Conservation (phyloP, 2,329 filamentous ascomycete genomes). For the Aspergillus terreus region DNA sequence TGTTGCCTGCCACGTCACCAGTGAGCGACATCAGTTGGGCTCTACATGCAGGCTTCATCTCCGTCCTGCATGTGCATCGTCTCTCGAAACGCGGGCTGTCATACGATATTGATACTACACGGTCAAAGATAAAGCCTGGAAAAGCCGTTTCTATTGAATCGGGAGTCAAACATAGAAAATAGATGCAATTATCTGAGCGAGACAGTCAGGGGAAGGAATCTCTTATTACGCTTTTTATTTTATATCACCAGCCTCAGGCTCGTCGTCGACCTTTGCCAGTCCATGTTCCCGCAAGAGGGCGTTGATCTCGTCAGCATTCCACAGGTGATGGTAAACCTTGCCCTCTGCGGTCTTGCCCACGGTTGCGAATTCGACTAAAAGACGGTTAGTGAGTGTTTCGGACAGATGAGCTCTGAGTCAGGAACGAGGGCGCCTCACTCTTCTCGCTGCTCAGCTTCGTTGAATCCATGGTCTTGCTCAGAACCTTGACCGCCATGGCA, state of each 20-base stretch:
- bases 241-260: conserved; percentile 55
- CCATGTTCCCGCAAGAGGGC: conserved; percentile 92
- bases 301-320: conserved; percentile 95
- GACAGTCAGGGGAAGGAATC: conserved; percentile 21
- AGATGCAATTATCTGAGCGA: conserved; percentile 26
- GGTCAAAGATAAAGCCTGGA: conserved; percentile 7
- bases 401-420: background rate
- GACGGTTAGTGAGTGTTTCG: background rate
- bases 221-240: conserved; percentile 30
- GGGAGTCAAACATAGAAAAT: conserved; percentile 7
- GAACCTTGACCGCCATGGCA: conserved; percentile 93
- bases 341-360: conserved; percentile 93
- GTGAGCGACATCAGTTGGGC: conserved; percentile 23
- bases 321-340: conserved; percentile 97
- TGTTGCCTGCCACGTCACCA: conserved; percentile 32
- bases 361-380: conserved; percentile 90
- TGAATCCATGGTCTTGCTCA: conserved; percentile 99
- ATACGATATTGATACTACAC: background rate
- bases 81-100: background rate
- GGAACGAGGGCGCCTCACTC: conserved; percentile 59
- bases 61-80: conserved; percentile 6
- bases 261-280: conserved; percentile 76
- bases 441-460: conserved; percentile 99
- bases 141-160: background rate
- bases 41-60: conserved; percentile 16